phyloP scores from a whole-genome alignment of 2,329 filamentous ascomycete genomes.

The Lachnum nothofagi region DNA sequence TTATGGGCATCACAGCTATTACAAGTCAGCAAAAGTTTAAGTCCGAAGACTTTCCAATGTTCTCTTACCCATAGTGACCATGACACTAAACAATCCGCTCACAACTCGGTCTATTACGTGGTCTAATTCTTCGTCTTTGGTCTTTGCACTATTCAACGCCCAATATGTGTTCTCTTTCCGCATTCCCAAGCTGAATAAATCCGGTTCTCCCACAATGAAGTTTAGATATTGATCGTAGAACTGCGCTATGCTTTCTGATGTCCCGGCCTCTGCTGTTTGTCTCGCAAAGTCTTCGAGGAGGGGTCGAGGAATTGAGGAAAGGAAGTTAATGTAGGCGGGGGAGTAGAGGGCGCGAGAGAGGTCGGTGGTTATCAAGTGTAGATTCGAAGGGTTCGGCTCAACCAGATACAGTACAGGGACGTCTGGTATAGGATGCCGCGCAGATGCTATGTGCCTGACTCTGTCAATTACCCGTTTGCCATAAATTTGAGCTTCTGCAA shows the following conservation, averaged over 20 bases:
- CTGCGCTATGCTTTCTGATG: slow-evolving; percentile 83
- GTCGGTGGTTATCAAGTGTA: slow-evolving; percentile 78
- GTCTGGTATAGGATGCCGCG: slow-evolving; percentile 86
- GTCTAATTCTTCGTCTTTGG: slow-evolving; percentile 85
- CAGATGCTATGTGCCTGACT: slow-evolving; percentile 69
- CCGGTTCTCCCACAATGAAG: slow-evolving; percentile 92
- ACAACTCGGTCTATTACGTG: slow-evolving; percentile 84
- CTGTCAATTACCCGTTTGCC: slow-evolving; percentile 22
- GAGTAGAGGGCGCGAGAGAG: slow-evolving; percentile 83
- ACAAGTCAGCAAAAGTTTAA: slow-evolving; percentile 23
- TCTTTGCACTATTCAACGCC: slow-evolving; percentile 90
- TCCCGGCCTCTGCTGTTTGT: slow-evolving; percentile 77
- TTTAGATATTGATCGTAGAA: slow-evolving; percentile 97
- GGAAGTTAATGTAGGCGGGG: slow-evolving; percentile 93
- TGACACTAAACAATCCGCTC: slow-evolving; percentile 92
- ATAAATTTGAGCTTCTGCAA: slow-evolving; percentile 1
- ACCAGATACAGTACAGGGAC: slow-evolving; percentile 96
- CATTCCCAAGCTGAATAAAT: slow-evolving; percentile 91
- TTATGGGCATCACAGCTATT: slow-evolving; percentile 83
- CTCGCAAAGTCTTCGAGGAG: slow-evolving; percentile 91
- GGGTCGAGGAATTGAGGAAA: slow-evolving; percentile 84
- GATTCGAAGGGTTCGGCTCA: slow-evolving; percentile 76
- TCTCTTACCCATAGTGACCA: slow-evolving; percentile 85
- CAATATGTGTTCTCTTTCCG: slow-evolving; percentile 87
- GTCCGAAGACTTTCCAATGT: not conserved